Percentiles rank a stretch among this genome's conserved stretches.
Evolutionary conservation across 164 flowering plant genomes (phyloP).

Genomic region (Malania oleifera): DNA sequence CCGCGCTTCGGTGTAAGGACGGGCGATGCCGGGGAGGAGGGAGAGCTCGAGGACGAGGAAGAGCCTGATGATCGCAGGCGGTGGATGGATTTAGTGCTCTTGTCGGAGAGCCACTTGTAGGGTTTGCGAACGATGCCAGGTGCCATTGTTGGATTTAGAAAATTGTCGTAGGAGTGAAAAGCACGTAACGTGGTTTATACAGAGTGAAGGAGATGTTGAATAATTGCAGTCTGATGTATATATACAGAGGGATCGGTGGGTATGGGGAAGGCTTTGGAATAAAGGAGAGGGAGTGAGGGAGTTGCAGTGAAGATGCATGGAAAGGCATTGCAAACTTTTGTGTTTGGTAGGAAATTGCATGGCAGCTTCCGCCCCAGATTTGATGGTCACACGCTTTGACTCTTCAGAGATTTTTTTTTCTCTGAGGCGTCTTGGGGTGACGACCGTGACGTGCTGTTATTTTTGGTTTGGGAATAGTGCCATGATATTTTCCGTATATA

Average conservation of each 20-base stretch:
- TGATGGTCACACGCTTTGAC: neutral
- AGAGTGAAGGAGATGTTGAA: too few relatives aligned
- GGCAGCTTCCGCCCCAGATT: constrained; percentile 15
- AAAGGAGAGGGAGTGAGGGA: neutral
- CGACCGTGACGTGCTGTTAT: too few relatives aligned
- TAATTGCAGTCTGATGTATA: too few relatives aligned
- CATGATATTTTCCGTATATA: too few relatives aligned
- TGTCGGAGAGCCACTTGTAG: constrained; percentile 28
- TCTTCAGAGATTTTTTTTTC: too few relatives aligned
- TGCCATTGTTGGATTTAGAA: too few relatives aligned
- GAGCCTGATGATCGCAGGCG: constrained; percentile 8
- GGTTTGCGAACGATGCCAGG: constrained; percentile 15
- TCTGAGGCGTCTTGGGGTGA: too few relatives aligned
- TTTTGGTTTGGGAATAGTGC: too few relatives aligned
- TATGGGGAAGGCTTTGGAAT: too few relatives aligned
- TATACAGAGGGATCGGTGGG: too few relatives aligned
- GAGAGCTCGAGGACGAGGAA: constrained; percentile 15
- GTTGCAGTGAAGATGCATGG: constrained; percentile 17
- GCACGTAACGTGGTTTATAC: too few relatives aligned
- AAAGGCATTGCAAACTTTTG: neutral
- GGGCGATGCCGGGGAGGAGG: constrained; percentile 11
- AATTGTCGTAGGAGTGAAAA: too few relatives aligned
- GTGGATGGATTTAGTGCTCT: constrained; percentile 14
- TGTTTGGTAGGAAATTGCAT: constrained; percentile 6
- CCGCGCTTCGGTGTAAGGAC: neutral